Percentiles rank a stretch among this genome's conserved stretches.
These are phyloP conservation scores for Backusella westeae DNA, from an alignment of 192 early-diverging fungal species.

Conservation along the genomic window DNA sequence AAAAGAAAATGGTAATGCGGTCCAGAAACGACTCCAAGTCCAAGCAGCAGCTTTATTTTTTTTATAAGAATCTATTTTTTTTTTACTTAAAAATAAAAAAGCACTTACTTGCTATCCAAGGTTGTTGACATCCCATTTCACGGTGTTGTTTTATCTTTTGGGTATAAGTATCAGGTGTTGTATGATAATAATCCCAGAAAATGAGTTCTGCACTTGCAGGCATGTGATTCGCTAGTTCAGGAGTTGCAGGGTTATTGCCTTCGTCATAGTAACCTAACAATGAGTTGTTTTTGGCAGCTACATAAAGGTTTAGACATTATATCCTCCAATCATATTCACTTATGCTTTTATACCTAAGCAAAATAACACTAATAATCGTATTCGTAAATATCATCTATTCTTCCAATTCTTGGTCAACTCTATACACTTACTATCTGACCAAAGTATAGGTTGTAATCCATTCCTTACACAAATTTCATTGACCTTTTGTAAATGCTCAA, in stretches of 20 bases:
- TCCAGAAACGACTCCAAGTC: slow-evolving; percentile 87
- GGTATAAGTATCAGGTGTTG: slow-evolving; percentile 63
- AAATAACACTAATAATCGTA: slow-evolving; percentile 15
- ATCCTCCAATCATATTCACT: neutral
- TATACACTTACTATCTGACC: slow-evolving; percentile 73
- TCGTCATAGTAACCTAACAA: slow-evolving; percentile 82
- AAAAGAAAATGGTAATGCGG: slow-evolving; percentile 79
- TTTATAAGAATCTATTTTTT: neutral
- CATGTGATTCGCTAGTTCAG: slow-evolving; percentile 56
- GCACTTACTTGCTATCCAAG: slow-evolving; percentile 77
- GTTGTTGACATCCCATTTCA: slow-evolving; percentile 71
- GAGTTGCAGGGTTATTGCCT: slow-evolving; percentile 48
- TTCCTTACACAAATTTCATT: slow-evolving; percentile 62
- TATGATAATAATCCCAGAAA: slow-evolving; percentile 92
- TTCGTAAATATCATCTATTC: neutral
- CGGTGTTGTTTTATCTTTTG: slow-evolving; percentile 82
- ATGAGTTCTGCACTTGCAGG: slow-evolving; percentile 69
- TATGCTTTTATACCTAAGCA: slow-evolving; percentile 20
- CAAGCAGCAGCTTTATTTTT: slow-evolving; percentile 49
- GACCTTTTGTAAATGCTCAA: slow-evolving; percentile 73
- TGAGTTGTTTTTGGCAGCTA: slow-evolving; percentile 80
- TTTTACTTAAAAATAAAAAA: neutral
- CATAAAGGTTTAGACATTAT: slow-evolving; percentile 10
- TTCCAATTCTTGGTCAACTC: neutral
- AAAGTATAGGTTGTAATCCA: slow-evolving; percentile 75